Conservation (phyloP, 345 rosid genomes). For the Nephelium lappaceum region DNA sequence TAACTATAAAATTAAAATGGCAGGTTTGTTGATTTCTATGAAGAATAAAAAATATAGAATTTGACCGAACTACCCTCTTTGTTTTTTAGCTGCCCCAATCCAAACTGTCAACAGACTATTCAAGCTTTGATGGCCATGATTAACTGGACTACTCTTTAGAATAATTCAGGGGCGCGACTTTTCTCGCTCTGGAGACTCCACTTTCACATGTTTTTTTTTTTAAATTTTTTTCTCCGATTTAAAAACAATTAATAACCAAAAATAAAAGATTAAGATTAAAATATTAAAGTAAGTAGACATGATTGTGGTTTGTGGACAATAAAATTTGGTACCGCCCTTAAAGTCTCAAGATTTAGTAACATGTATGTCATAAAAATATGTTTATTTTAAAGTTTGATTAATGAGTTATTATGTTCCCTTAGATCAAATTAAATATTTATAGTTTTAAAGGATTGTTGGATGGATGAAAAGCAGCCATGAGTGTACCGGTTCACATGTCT, state of each 20-base stretch:
- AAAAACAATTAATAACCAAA: neutral
- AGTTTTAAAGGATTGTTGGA: neutral
- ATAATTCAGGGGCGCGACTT: constrained; percentile 11
- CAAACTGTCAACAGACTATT: constrained; percentile 5
- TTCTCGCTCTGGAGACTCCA: constrained; percentile 4
- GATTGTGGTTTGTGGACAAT: constrained; percentile 3
- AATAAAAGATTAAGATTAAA: neutral
- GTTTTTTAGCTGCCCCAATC: neutral
- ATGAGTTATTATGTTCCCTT: neutral
- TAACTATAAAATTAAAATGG: too few species aligned
- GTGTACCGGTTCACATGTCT: neutral
- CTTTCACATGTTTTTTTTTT: neutral
- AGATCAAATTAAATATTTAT: too few species aligned
- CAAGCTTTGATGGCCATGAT: constrained; percentile 3
- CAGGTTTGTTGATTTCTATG: neutral
- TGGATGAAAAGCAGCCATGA: neutral
- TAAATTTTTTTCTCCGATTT: neutral
- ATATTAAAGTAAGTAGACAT: neutral
- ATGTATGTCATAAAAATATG: too few species aligned
- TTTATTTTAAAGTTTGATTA: too few species aligned
- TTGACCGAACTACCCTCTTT: constrained; percentile 16
- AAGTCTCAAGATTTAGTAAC: too few species aligned
- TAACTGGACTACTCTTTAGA: neutral
- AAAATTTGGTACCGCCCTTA: neutral
- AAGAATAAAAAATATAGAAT: neutral